A percentile compares a stretch with the other conserved stretches of the same genome.
These are phyloP conservation scores for Ceratocystis lukuohia DNA, from an alignment of 2,329 filamentous ascomycete species.

Conservation along the genomic window DNA sequence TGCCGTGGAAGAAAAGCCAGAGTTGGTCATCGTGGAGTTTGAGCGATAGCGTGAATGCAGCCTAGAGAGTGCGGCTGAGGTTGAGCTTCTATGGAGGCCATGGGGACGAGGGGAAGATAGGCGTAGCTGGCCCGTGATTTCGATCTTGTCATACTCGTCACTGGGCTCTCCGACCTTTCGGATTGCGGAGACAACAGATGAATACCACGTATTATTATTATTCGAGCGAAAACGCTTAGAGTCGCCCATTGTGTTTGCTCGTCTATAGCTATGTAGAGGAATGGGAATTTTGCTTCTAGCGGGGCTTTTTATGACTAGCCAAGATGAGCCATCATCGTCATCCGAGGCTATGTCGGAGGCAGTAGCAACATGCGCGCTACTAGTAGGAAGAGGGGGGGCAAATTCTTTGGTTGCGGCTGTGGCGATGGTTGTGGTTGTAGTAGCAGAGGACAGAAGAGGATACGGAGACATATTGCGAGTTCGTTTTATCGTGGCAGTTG, in stretches of 20 bases:
- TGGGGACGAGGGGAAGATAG: neutral
- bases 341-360: neutral
- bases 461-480: neutral
- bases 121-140: neutral
- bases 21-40: neutral
- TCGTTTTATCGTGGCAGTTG: constrained; percentile 6
- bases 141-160: neutral
- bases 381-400: neutral
- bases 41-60: neutral
- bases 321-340: neutral
- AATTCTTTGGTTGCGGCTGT: too few species aligned
- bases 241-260: constrained; percentile 3
- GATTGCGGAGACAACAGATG: constrained; percentile 11
- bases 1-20: constrained; percentile 5
- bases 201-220: constrained; percentile 6
- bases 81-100: neutral
- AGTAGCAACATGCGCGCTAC: neutral
- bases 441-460: neutral
- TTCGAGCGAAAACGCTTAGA: neutral
- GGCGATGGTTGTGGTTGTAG: neutral
- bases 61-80: neutral
- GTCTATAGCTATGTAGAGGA: neutral
- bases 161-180: constrained; percentile 5
- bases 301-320: neutral
- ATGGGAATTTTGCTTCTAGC: neutral